Evolutionary conservation across 495 filamentous ascomycete species (phyloP), one percentile per base, ranked within the genome.

Genomic region (Neurospora sp.): DNA sequence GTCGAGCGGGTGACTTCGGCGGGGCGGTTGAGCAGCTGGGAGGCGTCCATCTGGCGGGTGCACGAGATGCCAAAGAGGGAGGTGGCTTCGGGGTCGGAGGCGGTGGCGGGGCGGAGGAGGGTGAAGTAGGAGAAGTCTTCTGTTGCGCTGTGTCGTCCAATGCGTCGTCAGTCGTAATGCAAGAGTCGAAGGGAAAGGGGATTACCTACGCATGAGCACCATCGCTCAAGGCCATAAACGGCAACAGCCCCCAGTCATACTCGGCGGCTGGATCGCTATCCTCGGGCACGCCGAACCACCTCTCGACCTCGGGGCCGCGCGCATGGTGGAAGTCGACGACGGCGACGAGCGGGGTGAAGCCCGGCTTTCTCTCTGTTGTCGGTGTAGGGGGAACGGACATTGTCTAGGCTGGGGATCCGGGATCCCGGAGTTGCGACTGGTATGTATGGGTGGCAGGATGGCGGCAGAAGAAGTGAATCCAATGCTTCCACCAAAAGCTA

Each of bases 121-220:
- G 96, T 98, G 82, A 99, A 99, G 84, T 98, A 99, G 70, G 94
- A 97, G 85, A 98, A 98, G 81, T 98, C 96, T 80, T 99, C 96
- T 35, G 89, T 90, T 9, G 92, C 88, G 45, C 93, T 96, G 76
- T 59, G 20, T 27, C 20, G 20, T 59, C 47, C 47, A 14, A 27
- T 59, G 20, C 10, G 10, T 59, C 10, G 10, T 59, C 47, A 59
- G 20, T 27, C 10, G 12, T 41, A 14, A 22, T 39, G 39, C 41
- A 8, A 12, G 8, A 18, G 2, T 20, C 3, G 5, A 14, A 61
- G 18, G 22, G 14, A 41, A 40, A 39, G 39, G 39, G 6, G 4
- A 44, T 12, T 4, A 84, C 91, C 77, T 87, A 97, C 93, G 93
- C 87, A 83, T 99, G 96, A 44, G 96, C 96, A 39, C 96, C 96